Percentiles rank a stretch among this genome's conserved stretches.
Conservation (phyloP, 768 basidiomycete genomes). For the Pholiota conissans region DNA sequence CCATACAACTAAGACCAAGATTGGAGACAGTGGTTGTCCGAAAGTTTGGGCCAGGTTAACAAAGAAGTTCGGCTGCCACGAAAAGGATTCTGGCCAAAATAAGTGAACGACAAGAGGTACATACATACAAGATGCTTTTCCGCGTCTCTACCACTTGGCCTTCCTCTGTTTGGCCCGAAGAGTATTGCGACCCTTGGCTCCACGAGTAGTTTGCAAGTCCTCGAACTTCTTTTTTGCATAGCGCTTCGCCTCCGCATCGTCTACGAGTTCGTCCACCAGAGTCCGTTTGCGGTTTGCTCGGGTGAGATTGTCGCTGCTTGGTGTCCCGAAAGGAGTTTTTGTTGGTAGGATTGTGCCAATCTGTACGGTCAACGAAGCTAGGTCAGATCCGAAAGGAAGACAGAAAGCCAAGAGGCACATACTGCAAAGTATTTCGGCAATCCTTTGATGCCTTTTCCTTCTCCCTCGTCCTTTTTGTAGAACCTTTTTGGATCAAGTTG, state of each 20-base stretch:
- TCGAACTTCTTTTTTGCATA: constrained; percentile 94
- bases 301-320: constrained; percentile 70
- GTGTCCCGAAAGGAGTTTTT: constrained; percentile 68
- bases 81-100: neutral
- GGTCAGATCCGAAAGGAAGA: constrained; percentile 7
- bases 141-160: constrained; percentile 61
- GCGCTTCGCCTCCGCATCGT: constrained; percentile 81
- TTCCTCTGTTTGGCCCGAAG: constrained; percentile 65
- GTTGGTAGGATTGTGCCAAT: constrained; percentile 79
- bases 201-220: constrained; percentile 68
- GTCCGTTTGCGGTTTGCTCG: constrained; percentile 74
- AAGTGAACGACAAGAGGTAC: neutral
- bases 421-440: constrained; percentile 92
- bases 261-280: constrained; percentile 85
- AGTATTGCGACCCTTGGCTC: constrained; percentile 70
- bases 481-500: constrained; percentile 92
- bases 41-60: neutral
- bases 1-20: no score
- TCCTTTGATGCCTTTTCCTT: constrained; percentile 82
- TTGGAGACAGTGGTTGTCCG: no score
- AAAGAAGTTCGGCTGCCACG: no score
- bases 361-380: constrained; percentile 39
- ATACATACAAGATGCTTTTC: constrained; percentile 21
- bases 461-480: constrained; percentile 84
- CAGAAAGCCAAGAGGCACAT: constrained; percentile 25